Percentiles rank a stretch among this genome's conserved stretches.
Conservation (phyloP, 495 filamentous ascomycete genomes). For the Filosporella fistucella region DNA sequence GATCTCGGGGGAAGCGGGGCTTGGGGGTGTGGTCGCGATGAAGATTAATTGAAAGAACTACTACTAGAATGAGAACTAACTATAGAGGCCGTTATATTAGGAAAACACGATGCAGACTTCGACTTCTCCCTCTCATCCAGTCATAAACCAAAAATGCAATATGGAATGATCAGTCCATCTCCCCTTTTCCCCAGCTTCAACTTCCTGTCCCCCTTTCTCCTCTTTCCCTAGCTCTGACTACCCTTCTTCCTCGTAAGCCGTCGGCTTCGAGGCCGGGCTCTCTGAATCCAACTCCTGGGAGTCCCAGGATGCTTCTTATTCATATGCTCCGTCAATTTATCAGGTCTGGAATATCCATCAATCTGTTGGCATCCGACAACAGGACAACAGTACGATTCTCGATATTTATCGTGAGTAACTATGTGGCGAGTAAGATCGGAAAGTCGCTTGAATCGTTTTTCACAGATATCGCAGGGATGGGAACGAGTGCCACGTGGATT, state of each 20-base stretch:
- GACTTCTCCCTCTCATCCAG: not conserved
- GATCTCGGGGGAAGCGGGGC: not conserved
- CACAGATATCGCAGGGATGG: too few relatives aligned
- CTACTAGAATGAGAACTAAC: not conserved
- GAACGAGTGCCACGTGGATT: too few relatives aligned
- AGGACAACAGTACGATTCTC: too few relatives aligned
- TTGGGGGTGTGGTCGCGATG: not conserved
- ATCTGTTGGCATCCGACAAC: not conserved
- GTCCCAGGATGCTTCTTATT: conserved; percentile 4
- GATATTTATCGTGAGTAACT: too few relatives aligned
- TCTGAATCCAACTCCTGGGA: not conserved
- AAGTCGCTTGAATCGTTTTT: conserved; percentile 1
- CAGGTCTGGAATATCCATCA: conserved; percentile 3
- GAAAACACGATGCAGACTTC: not conserved
- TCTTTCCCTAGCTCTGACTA: not conserved
- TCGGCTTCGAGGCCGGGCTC: too few relatives aligned
- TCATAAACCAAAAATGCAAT: not conserved
- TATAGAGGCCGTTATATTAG: not conserved
- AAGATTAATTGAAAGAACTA: not conserved
- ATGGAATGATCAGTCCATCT: not conserved
- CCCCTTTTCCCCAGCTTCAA: not conserved
- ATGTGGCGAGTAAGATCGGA: conserved; percentile 1
- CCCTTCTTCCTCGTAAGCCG: too few relatives aligned
- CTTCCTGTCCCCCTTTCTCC: not conserved
- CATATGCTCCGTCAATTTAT: conserved; percentile 9